Conservation (phyloP, 2,329 filamentous ascomycete genomes). For the Metarhizium guizhouense region DNA sequence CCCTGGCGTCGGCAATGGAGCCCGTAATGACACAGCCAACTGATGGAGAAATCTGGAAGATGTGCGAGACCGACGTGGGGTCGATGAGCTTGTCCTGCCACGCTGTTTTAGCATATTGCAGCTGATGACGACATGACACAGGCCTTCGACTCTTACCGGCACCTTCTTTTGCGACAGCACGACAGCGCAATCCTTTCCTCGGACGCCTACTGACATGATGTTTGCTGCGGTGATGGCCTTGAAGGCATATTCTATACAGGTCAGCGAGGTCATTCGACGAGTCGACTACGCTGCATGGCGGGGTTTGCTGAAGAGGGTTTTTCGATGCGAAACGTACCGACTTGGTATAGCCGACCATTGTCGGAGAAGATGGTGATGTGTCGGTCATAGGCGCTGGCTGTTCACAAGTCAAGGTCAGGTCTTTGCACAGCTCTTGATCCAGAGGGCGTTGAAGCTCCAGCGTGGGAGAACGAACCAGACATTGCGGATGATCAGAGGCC, state of each 20-base stretch:
- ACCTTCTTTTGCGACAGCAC: slow-evolving; percentile 99
- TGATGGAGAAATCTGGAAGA: slow-evolving; percentile 92
- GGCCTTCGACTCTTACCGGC: slow-evolving; percentile 56
- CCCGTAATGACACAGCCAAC: slow-evolving; percentile 98
- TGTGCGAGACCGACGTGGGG: slow-evolving; percentile 89
- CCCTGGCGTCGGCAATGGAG: slow-evolving; percentile 93
- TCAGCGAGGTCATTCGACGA: not conserved
- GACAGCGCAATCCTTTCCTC: slow-evolving; percentile 94
- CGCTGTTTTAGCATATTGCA: not conserved
- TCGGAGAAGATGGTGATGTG: slow-evolving; percentile 99
- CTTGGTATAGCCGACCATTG: slow-evolving; percentile 97
- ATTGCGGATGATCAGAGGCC: slow-evolving; percentile 30
- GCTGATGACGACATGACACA: not conserved
- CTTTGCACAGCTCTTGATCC: not conserved
- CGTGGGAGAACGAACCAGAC: slow-evolving; percentile 35
- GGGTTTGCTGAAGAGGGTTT: not conserved
- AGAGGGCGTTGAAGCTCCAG: not conserved
- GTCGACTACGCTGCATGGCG: not conserved
- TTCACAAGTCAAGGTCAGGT: slow-evolving; percentile 17
- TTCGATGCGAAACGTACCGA: slow-evolving; percentile 58
- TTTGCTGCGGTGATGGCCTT: slow-evolving; percentile 99
- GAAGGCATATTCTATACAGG: slow-evolving; percentile 88
- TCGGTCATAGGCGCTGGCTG: slow-evolving; percentile 79
- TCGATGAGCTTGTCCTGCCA: slow-evolving; percentile 96
- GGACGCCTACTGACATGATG: slow-evolving; percentile 93